A percentile compares a stretch with the other conserved stretches of the same genome.
phyloP scores from a whole-genome alignment of 2,329 filamentous ascomycete genomes.

The Pyrenochaeta sp. region DNA sequence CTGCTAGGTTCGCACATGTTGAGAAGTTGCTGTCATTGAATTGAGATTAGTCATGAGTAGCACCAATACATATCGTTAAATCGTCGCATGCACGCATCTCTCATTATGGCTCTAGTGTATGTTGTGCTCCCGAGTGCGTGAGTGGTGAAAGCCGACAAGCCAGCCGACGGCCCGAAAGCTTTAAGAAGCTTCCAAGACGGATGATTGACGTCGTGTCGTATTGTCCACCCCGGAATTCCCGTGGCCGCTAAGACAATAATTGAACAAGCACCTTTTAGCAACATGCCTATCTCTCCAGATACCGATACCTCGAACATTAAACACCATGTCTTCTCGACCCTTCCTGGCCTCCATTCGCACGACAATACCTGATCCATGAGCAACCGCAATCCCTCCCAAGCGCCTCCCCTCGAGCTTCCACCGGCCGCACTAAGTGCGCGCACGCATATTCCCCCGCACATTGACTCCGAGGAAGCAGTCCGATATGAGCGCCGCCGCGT shows the following conservation, averaged over 20 bases:
- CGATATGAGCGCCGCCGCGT: slow-evolving; percentile 24
- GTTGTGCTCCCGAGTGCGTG: too few relatives aligned
- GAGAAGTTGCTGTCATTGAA: too few relatives aligned
- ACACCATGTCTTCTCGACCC: not conserved
- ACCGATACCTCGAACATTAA: not conserved
- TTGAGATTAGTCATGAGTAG: too few relatives aligned
- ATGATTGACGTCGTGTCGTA: too few relatives aligned
- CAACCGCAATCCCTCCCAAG: slow-evolving; percentile 10
- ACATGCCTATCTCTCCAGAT: not conserved
- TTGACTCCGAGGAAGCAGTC: slow-evolving; percentile 28
- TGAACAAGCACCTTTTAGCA: slow-evolving; percentile 3
- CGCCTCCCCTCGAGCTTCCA: slow-evolving; percentile 15
- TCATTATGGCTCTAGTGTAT: too few relatives aligned
- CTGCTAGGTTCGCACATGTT: too few relatives aligned
- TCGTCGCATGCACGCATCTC: too few relatives aligned
- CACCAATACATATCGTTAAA: too few relatives aligned
- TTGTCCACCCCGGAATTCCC: too few relatives aligned
- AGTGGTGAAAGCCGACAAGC: slow-evolving; percentile 4
- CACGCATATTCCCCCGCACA: slow-evolving; percentile 14
- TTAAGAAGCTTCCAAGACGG: slow-evolving; percentile 4
- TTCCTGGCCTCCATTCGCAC: not conserved
- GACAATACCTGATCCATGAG: slow-evolving; percentile 9
- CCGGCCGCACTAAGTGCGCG: slow-evolving; percentile 17
- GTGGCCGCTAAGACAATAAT: too few relatives aligned
- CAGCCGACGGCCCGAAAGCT: slow-evolving; percentile 11